Evolutionary conservation across 345 rosid genomes (phyloP), one percentile per base, ranked within the genome.

Genomic region (Rhodomyrtus tomentosa): DNA sequence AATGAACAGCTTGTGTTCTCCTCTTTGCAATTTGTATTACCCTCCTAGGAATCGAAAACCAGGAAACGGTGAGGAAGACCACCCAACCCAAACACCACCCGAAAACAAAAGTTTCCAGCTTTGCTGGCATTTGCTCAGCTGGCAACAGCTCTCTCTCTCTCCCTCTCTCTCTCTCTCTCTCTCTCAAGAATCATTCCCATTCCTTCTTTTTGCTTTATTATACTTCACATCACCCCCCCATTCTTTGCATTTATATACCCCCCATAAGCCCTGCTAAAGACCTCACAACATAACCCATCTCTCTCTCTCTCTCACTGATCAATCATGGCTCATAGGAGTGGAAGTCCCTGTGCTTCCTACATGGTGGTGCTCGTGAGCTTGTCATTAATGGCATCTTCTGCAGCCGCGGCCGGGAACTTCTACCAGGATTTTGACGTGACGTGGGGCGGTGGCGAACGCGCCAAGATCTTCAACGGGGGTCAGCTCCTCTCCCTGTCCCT

Each of bases 361-460:
- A 68, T 68, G 45, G 40, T 29, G 74, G 79, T 27, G 2, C 36
- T 82, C 50, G 22, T 42, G 24, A n/a, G 2, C 18, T 38, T 49
- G 36, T 22, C 38, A 15, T 36, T 82, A 48, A 18, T 81, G 27
- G 81, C 72, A 24, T 50, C 85, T 6, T 84, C 85, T 50, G 36
- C 81, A 1, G 90, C 89, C 18, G 88, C 25, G 18, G 79, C 79
- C 40, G 79, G 88, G 32, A 93, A 91, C 59, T 90, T 93, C 84
- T 82, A 85, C 84, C 68, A 85, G 56, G 88, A 91, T 14, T 91
- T 91, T 82, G 92, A 93, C 13, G 62, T 93, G 82, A 90, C 93
- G 11, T 93, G 96, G 94, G 94, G 94, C n/a, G 86, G 83, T 85
- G 91, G 4, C 79, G 79, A 90, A 29, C 93, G 96, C 24, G 93